Evolutionary conservation across 371 early-diverging fungal genomes (phyloP).

Genomic region (Mucor piriformis): DNA sequence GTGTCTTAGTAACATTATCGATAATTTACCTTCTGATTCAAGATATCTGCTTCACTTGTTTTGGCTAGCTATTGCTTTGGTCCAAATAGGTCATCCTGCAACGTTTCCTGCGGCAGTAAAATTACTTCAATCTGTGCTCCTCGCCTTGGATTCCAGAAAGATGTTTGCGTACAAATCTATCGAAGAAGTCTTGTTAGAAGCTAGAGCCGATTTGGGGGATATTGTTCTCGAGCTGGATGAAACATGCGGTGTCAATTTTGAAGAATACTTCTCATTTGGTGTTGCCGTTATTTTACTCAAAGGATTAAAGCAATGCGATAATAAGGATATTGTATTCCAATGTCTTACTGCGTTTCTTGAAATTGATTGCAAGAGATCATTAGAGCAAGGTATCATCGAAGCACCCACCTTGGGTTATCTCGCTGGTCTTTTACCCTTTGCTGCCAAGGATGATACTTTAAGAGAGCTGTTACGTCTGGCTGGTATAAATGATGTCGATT

Average conservation of each 20-base stretch:
- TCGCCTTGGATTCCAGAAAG: slow-evolving; percentile 72
- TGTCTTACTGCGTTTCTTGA: slow-evolving; percentile 75
- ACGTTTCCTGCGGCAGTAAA: slow-evolving; percentile 74
- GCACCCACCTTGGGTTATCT: slow-evolving; percentile 74
- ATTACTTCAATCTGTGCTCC: slow-evolving; percentile 72
- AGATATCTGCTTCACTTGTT: slow-evolving; percentile 81
- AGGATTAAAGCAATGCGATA: slow-evolving; percentile 77
- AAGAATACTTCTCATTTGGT: slow-evolving; percentile 85
- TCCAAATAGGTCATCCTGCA: slow-evolving; percentile 84
- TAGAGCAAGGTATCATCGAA: slow-evolving; percentile 56
- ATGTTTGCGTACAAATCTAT: slow-evolving; percentile 68
- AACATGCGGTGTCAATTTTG: slow-evolving; percentile 78
- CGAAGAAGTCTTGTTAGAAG: slow-evolving; percentile 68
- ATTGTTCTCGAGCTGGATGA: slow-evolving; percentile 71
- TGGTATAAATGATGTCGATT: slow-evolving; percentile 54
- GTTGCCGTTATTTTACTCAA: slow-evolving; percentile 78
- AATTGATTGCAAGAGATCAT: slow-evolving; percentile 61
- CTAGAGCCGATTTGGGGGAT: slow-evolving; percentile 68
- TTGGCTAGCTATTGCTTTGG: slow-evolving; percentile 87
- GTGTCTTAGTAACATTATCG: slow-evolving; percentile 85
- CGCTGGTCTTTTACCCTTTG: slow-evolving; percentile 72
- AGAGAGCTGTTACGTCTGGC: slow-evolving; percentile 65
- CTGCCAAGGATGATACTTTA: slow-evolving; percentile 66
- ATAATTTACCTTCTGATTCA: slow-evolving; percentile 75
- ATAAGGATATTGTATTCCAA: slow-evolving; percentile 71